Evolutionary conservation across 1,139 yeast genomes (phyloP).

Genomic region (Yamadazyma membranifaciens): DNA sequence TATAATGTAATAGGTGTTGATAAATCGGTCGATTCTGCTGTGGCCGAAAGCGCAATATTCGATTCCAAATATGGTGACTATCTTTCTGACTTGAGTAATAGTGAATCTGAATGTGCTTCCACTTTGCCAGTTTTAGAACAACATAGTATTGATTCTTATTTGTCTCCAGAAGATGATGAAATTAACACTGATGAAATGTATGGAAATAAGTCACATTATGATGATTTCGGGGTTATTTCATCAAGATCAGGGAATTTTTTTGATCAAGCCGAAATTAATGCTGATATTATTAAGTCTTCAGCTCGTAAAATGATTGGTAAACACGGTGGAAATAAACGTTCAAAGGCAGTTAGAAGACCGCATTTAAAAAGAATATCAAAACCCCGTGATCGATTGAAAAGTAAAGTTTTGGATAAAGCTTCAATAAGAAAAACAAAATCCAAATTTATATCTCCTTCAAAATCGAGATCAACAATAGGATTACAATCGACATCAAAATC

Average conservation of each 20-base stretch:
- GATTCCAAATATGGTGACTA: conserved; percentile 13
- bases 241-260: neutral
- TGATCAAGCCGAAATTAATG: conserved; percentile 13
- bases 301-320: neutral
- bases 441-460: neutral
- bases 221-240: neutral
- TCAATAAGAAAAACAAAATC: conserved; percentile 2
- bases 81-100: conserved; percentile 8
- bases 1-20: conserved; percentile 1
- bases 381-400: neutral
- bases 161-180: neutral
- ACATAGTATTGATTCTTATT: too few relatives aligned
- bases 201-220: neutral
- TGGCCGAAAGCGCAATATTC: conserved; percentile 10
- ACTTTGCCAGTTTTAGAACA: neutral
- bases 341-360: neutral
- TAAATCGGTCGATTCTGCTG: conserved; percentile 3
- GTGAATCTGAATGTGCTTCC: conserved; percentile 8
- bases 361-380: neutral
- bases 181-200: neutral
- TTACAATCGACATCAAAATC: too few relatives aligned
- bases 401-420: neutral
- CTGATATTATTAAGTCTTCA: conserved; percentile 9
- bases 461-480: neutral
- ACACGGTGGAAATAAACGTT: neutral